Base-by-base conservation (phyloP, 2,329 filamentous ascomycete species). In the Ophiostoma novo-ulmi region DNA sequence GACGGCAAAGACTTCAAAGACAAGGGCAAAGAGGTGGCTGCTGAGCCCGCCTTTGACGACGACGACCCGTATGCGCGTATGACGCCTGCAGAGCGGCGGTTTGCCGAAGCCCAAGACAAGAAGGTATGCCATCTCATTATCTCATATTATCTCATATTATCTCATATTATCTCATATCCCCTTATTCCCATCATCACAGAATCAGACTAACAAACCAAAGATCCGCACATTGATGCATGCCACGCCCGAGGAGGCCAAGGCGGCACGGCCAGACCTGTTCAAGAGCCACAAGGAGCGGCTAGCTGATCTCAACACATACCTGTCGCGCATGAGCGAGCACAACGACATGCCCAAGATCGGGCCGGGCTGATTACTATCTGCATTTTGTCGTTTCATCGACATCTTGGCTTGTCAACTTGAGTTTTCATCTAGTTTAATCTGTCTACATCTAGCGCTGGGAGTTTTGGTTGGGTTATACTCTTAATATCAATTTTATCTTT, bases 241-340 rank as follows among this genome's bases (percentile, higher is more conserved):
- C 77, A 81, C 82, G 3, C 83, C 84, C 2, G 73, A 73, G 1
- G 72, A 73, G 31, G 74, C 68, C 14, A 71, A 71, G 11, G 80
- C 81, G 7, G 78, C 82, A 8, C 80, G 84, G 67, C 88, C 90
- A 17, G 94, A 97, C 78, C 90, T 96, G 20, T 87, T 94, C 75
- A 98, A 97, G 84, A 97, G 94, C 39, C 95, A 99, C 80, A 98
- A 98, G 79, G 92, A 99, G 82, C 89, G 93, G 13, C 94, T 99
- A 63, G 94, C 98, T 79, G 93, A 97, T 79, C 82, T 98, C 75
- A 99, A 99, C 79, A 92, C 91, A 74, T 97, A 98, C 79, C 82
- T 99, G 48, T 95, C 92, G 74, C 91, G 89, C 74, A 81, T 99
- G 77, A 97, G 92, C 81, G 95, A 99, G 81, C 95, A 99, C 81